Evolutionary conservation across 2,329 filamentous ascomycete genomes (phyloP), one percentile per base, ranked within the genome.

Genomic region (Emmonsiellopsis sp.): DNA sequence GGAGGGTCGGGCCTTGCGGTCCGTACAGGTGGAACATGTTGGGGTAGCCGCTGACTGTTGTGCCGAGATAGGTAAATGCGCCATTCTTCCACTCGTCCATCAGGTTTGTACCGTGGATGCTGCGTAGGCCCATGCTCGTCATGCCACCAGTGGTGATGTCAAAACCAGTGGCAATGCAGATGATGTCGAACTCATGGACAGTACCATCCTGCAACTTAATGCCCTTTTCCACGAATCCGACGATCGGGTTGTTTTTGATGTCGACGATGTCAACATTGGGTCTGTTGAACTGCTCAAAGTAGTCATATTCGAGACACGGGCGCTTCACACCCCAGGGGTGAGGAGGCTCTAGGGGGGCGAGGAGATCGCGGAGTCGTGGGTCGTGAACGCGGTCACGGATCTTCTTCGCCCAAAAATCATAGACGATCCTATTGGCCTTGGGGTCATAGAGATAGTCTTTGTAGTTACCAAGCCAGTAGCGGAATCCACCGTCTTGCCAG

Each of bases 241-340:
- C 56, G 50, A 80, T 76, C 0, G 68, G 67, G 5, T 71, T 70
- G 3, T 68, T 62, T 27, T 72, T 74, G 13, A 77, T 57, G 43
- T 74, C 66, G 1, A 80, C 67, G 0, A 81, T 56, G 10, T 74
- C 60, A 1, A 81, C 74, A 49, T 78, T 74, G 0, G 68, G 60
- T 17, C 65, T 61, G 58, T 79, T 73, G 55, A 76, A 72, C 5
- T 71, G 67, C 56, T 81, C 78, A 55, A 72, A 80, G 58, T 77
- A 80, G 52, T 71, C 65, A 42, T 74, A 64, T 59, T 81, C 78
- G 0, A 79, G 67, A 1, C 64, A 71, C 2, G 68, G 68, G 0
- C 78, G 71, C 66, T 80, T 84, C 42, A 73, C 67, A 8, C 77
- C 80, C 57, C 80, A 81, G n/a, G 70, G 75, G 58, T 82, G 77